Base-by-base conservation (phyloP, 768 basidiomycete species). In the Boletus subparvulus region DNA sequence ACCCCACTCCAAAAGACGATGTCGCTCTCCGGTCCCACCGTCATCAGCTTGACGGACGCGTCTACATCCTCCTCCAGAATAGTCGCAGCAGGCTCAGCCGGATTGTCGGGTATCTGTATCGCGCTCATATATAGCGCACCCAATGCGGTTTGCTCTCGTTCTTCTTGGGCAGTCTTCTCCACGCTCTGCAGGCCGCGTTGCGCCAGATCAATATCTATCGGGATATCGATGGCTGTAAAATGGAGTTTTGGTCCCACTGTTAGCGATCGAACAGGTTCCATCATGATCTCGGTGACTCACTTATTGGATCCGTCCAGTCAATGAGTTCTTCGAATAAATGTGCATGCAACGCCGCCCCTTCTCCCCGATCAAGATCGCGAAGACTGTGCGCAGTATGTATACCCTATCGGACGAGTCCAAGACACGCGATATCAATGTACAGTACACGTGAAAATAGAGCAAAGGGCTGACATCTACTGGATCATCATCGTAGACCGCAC, bases 401-500 rank as follows among this genome's bases (percentile, higher is more conserved):
- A 75, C 86, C 88, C 91, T 94, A 81, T 74, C 67, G 69, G 73
- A 69, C 70, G 63, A 69, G 56, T 55, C 62, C 65, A 64, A 55
- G 68, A 69, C 69, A 68, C 65, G 67, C 71, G 61, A 69, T 64
- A 78, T 83, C 80, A 84, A 84, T 76, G 76, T 83, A 77, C 65
- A 66, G 69, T 78, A 77, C 64, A 64, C 64, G 61, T 68, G 68
- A 73, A 73, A 71, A 73, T 68, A 73, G 67, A 76, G 71, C 75
- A 76, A 64, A 65, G 66, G 65, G 83, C 90, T 86, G 83, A 92
- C 92, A 81, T 90, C 87, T 78, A 83, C 78, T 66, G 85, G 83
- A 79, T 93, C 92, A 73, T 92, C 92, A 65, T 92, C 92, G 76
- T 94, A 94, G 65, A 92, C 78, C 61, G 92, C 91, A 67, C 82